These are phyloP conservation scores for Pichia sp. DNA, from an alignment of 1,139 yeast species.

Conservation along the genomic window DNA sequence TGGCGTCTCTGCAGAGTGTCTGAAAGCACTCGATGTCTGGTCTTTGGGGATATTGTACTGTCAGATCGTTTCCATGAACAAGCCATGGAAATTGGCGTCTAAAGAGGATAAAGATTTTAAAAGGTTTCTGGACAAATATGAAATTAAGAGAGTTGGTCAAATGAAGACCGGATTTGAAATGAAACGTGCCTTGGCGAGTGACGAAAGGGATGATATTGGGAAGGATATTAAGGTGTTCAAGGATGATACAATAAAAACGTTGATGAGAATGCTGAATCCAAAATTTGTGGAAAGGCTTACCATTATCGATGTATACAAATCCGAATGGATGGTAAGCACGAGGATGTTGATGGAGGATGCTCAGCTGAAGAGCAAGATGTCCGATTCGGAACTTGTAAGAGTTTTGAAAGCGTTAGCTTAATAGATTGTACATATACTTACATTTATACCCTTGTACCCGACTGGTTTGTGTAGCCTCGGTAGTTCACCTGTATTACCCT, in stretches of 20 bases:
- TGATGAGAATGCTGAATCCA: constrained; percentile 26
- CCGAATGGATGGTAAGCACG: constrained; percentile 26
- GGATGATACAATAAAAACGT: constrained; percentile 9
- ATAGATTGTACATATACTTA: too few species aligned
- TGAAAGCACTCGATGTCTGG: constrained; percentile 42
- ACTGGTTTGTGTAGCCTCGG: too few species aligned
- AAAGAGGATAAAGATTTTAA: constrained; percentile 17
- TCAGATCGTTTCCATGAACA: constrained; percentile 36
- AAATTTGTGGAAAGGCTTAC: constrained; percentile 16
- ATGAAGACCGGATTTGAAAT: constrained; percentile 12
- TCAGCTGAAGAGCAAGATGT: constrained; percentile 12
- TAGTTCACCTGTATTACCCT: too few species aligned
- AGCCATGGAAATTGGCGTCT: constrained; percentile 42
- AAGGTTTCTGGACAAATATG: constrained; percentile 23
- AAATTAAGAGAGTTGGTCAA: constrained; percentile 7
- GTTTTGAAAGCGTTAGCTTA: too few species aligned
- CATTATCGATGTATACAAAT: constrained; percentile 15
- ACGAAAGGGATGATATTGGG: not conserved
- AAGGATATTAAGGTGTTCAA: constrained; percentile 6
- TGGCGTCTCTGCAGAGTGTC: constrained; percentile 9
- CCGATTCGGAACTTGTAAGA: constrained; percentile 15
- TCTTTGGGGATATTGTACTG: constrained; percentile 45
- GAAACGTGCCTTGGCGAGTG: constrained; percentile 4
- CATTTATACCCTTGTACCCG: too few species aligned
- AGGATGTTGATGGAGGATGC: constrained; percentile 18